phyloP scores from a whole-genome alignment of 768 basidiomycete species.

The Agrocybe praecox region DNA sequence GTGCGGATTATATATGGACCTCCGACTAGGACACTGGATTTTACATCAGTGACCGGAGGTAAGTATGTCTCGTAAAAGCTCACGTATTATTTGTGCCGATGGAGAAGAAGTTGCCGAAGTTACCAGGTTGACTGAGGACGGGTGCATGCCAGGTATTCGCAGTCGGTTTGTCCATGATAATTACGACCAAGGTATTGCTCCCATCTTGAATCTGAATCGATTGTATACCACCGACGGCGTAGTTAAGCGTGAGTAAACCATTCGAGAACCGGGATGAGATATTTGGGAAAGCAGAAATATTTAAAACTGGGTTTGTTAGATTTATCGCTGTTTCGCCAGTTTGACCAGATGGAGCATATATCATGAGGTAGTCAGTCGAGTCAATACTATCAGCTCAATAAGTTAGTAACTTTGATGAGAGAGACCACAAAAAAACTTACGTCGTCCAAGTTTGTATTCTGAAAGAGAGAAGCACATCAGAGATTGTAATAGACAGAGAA shows the following conservation, averaged over 20 bases:
- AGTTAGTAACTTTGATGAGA: neutral
- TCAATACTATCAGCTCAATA: slow-evolving; percentile 33
- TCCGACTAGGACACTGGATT: slow-evolving; percentile 41
- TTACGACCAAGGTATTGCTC: slow-evolving; percentile 26
- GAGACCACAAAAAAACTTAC: slow-evolving; percentile 24
- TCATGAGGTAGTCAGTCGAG: slow-evolving; percentile 40
- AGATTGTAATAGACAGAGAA: neutral
- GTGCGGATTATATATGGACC: slow-evolving; percentile 59
- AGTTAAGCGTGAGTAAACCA: slow-evolving; percentile 42
- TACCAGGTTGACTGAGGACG: slow-evolving; percentile 34
- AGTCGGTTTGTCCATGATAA: slow-evolving; percentile 48
- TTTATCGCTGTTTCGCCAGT: slow-evolving; percentile 45
- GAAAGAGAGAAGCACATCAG: neutral
- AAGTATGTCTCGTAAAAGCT: neutral
- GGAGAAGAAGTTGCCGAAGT: slow-evolving; percentile 45
- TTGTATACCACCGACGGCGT: slow-evolving; percentile 33
- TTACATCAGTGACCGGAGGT: neutral
- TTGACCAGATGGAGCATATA: slow-evolving; percentile 44
- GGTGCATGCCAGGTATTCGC: slow-evolving; percentile 55
- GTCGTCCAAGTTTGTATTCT: slow-evolving; percentile 61
- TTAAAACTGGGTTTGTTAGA: slow-evolving; percentile 29
- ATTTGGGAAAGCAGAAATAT: slow-evolving; percentile 28
- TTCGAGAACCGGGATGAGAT: slow-evolving; percentile 34
- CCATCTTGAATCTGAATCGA: slow-evolving; percentile 35
- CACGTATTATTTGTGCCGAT: slow-evolving; percentile 47